Conservation (phyloP, 2,329 filamentous ascomycete species). For the Achaetomium macrosporum region DNA sequence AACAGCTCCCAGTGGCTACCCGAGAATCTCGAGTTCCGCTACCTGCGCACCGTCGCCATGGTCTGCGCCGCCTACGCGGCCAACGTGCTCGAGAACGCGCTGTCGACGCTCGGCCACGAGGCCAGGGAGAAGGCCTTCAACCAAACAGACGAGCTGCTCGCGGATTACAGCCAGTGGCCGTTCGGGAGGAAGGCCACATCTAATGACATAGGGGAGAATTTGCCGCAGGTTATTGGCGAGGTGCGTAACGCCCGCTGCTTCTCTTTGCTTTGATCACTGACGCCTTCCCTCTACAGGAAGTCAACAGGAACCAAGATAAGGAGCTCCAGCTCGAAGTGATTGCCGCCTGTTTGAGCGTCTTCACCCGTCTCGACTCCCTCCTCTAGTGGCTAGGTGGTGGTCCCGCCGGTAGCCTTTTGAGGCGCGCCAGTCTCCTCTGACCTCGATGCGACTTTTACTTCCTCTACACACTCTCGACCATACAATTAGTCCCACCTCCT, state of each 20-base stretch:
- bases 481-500: too few relatives aligned
- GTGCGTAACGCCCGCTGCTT: constrained; percentile 33
- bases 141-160: constrained; percentile 91
- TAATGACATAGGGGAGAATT: constrained; percentile 83
- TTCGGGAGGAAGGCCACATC: constrained; percentile 78
- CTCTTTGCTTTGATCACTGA: not conserved
- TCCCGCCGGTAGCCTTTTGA: not conserved
- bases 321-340: constrained; percentile 97
- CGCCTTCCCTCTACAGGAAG: constrained; percentile 47
- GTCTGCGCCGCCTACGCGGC: constrained; percentile 97
- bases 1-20: constrained; percentile 82
- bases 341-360: constrained; percentile 92
- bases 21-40: constrained; percentile 90
- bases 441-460: too few relatives aligned
- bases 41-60: constrained; percentile 87
- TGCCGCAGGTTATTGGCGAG: constrained; percentile 80
- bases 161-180: constrained; percentile 96
- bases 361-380: constrained; percentile 92
- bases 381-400: constrained; percentile 49
- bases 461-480: too few relatives aligned
- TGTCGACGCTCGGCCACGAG: constrained; percentile 90
- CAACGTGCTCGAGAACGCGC: constrained; percentile 96
- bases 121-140: constrained; percentile 90
- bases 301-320: constrained; percentile 81
- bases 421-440: too few relatives aligned